Percentiles rank a stretch among this genome's conserved stretches.
phyloP scores from a whole-genome alignment of 2,329 filamentous ascomycete species.

The Curvularia spicifera region DNA sequence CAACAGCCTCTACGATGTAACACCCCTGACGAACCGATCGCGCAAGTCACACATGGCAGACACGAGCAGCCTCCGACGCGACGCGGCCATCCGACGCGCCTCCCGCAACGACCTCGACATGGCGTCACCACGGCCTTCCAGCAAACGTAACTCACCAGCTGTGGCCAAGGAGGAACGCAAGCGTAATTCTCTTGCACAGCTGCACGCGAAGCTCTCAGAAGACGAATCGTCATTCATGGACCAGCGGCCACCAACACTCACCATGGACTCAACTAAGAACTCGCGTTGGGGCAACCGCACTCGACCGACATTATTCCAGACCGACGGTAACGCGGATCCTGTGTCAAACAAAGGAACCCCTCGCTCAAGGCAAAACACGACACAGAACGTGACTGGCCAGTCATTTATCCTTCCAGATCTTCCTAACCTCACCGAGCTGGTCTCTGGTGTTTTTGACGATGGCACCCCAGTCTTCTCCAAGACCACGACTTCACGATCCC shows the following conservation, averaged over 20 bases:
- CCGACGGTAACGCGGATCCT: conserved; percentile 36
- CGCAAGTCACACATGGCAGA: conserved; percentile 46
- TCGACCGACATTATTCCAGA: conserved; percentile 52
- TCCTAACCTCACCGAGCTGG: conserved; percentile 66
- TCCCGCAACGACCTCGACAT: conserved; percentile 51
- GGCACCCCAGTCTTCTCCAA: conserved; percentile 64
- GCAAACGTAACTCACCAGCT: conserved; percentile 45
- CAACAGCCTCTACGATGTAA: conserved; percentile 57
- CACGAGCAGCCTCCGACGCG: conserved; percentile 50
- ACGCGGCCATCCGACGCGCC: conserved; percentile 55
- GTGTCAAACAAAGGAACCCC: conserved; percentile 30
- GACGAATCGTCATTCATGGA: conserved; percentile 61
- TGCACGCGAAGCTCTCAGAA: conserved; percentile 61
- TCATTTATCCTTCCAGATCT: conserved; percentile 68
- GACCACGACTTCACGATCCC: conserved; percentile 58
- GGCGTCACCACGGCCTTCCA: conserved; percentile 47
- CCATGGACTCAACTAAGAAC: conserved; percentile 52
- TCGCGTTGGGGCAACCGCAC: conserved; percentile 61
- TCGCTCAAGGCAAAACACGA: conserved; percentile 49
- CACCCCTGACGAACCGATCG: conserved; percentile 50
- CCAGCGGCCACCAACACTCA: conserved; percentile 56
- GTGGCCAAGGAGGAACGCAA: conserved; percentile 40
- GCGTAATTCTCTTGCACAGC: conserved; percentile 61
- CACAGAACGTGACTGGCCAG: conserved; percentile 59
- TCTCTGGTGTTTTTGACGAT: conserved; percentile 64